These are phyloP conservation scores for Cordyceps cicadae DNA, from an alignment of 2,329 filamentous ascomycete genomes.

Conservation along the genomic window DNA sequence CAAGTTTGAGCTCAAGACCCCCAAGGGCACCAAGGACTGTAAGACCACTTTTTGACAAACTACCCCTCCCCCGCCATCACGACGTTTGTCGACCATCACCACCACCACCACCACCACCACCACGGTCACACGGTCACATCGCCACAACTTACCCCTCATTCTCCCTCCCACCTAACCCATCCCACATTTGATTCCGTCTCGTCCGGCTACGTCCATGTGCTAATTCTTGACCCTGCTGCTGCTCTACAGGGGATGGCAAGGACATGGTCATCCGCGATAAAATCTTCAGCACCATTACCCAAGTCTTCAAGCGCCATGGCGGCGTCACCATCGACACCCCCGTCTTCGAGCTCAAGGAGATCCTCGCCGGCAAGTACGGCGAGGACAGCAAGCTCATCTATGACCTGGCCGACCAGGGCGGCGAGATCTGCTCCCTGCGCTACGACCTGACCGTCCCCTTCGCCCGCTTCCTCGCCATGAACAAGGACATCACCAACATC, in stretches of 20 bases:
- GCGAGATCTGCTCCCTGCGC: conserved; percentile 64
- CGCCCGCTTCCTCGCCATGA: conserved; percentile 89
- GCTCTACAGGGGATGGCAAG: conserved; percentile 53
- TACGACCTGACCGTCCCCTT: conserved; percentile 88
- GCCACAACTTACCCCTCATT: not conserved
- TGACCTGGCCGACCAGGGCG: conserved; percentile 77
- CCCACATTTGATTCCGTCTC: no score
- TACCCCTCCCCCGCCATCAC: conserved; percentile 4
- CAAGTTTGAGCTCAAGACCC: conserved; percentile 70
- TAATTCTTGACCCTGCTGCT: not conserved
- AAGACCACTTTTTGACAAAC: conserved; percentile 12
- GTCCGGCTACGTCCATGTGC: not conserved
- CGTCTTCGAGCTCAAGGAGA: conserved; percentile 81
- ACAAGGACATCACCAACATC: conserved; percentile 70
- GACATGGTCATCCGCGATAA: conserved; percentile 74
- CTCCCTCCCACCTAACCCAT: no score
- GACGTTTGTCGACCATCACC: not conserved
- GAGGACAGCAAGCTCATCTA: conserved; percentile 91
- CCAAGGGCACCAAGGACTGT: conserved; percentile 88
- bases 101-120: not conserved
- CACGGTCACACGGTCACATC: no score
- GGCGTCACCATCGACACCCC: conserved; percentile 71
- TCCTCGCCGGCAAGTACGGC: conserved; percentile 82
- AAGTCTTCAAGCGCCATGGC: conserved; percentile 78
- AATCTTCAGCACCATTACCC: conserved; percentile 67